A percentile compares a stretch with the other conserved stretches of the same genome.
Evolutionary conservation across 2,329 filamentous ascomycete species (phyloP).

Genomic region (Catunica adiposa): DNA sequence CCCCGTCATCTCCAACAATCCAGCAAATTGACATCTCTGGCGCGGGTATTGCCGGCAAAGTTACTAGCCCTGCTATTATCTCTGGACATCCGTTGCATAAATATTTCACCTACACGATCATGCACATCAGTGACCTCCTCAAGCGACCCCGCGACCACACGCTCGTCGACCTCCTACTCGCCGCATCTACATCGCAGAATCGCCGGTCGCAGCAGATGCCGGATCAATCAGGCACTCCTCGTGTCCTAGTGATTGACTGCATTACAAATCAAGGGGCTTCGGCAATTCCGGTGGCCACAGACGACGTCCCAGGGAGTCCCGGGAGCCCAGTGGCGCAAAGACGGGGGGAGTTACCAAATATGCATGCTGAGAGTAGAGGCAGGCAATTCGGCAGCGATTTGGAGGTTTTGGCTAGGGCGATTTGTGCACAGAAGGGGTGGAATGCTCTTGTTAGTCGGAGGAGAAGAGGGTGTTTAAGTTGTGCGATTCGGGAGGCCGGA

Average conservation of each 20-base stretch:
- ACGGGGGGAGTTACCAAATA: conserved; percentile 26
- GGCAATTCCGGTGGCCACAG: conserved; percentile 26
- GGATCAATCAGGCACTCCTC: conserved; percentile 20
- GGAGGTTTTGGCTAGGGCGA: conserved; percentile 53
- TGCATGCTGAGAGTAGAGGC: conserved; percentile 39
- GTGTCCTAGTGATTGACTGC: conserved; percentile 46
- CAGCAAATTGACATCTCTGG: conserved; percentile 39
- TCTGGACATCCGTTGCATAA: conserved; percentile 49
- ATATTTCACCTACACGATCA: conserved; percentile 41
- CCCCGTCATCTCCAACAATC: conserved; percentile 42
- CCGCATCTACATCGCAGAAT: conserved; percentile 19
- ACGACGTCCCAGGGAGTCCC: conserved; percentile 15
- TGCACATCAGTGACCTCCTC: conserved; percentile 42
- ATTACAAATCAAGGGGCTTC: conserved; percentile 31
- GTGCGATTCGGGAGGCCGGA: conserved; percentile 58
- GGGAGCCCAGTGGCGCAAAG: conserved; percentile 15
- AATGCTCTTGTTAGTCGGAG: conserved; percentile 55
- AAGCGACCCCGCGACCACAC: conserved; percentile 26
- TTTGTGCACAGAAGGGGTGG: conserved; percentile 59
- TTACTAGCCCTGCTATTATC: conserved; percentile 30
- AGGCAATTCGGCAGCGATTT: conserved; percentile 47
- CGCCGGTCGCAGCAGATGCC: conserved; percentile 19
- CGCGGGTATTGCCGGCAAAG: conserved; percentile 24
- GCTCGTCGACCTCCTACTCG: conserved; percentile 31
- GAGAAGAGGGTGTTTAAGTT: conserved; percentile 53